Evolutionary conservation across 2,329 filamentous ascomycete species (phyloP), one percentile per base, ranked within the genome.

Genomic region (Cladobotryum mycophilum): DNA sequence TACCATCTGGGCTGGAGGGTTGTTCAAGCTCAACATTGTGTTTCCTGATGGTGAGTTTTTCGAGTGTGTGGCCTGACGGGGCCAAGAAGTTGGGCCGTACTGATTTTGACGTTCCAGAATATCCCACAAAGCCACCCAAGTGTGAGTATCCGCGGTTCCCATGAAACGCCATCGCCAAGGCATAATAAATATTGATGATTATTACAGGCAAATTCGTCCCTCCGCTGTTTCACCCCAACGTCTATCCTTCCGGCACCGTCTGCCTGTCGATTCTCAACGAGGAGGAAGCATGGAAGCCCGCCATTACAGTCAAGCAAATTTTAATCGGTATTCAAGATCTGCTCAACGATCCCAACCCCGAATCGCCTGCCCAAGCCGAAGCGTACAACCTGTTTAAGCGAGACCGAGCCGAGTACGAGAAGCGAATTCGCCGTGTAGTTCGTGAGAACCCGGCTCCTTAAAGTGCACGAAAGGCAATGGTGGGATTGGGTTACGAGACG

Each of bases 241-340:
- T 99, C 59, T 99, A 99, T 67, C 93, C 93, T 0, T 97, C 92
- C 1, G 95, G 93, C 59, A 99, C 93, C 44, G 93, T 99, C 55
- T 99, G 93, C 66, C 80, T 99, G 18, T 96, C 89, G 25, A 99
- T 99, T 59, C 74, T 99, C 58, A 99, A 97, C 72, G 95, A 99
- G 69, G 93, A 99, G 62, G 93, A 99, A 68, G 91, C 88, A 6
- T 99, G 95, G 93, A 95, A 95, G 70, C 95, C 93, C 1, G 92
- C 93, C 6, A 99, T 99, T 64, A 99, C 93, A 0, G 89, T 99
- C 68, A 97, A 96, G 73, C 90, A 97, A 71, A 97, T 99, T 56
- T 80, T 97, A 5, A 79, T 97, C 1, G 93, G 93, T 45, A 95
- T 99, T 52, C 93, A 99, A 70, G 92, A 95, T 61, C 81, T 99